Evolutionary conservation across 2,329 filamentous ascomycete species (phyloP).

Genomic region (Bipolaris zeicola): DNA sequence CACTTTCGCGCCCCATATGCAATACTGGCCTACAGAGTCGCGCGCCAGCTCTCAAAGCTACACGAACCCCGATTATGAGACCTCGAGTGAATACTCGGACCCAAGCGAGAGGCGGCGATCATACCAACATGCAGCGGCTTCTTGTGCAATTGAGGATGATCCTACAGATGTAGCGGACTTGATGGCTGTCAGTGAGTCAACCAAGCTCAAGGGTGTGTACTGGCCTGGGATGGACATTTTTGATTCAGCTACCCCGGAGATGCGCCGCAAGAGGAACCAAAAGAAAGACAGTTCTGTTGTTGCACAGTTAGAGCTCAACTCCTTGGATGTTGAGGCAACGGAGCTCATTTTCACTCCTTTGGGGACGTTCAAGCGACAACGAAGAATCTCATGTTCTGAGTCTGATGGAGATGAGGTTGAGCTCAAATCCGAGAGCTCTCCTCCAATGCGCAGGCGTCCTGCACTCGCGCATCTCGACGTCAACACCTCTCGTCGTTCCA

Average conservation of each 20-base stretch:
- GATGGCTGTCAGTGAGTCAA: constrained; percentile 46
- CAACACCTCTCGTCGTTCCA: constrained; percentile 41
- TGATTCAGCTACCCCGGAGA: constrained; percentile 75
- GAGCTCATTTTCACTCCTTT: constrained; percentile 66
- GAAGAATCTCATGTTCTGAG: constrained; percentile 53
- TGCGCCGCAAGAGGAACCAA: constrained; percentile 77
- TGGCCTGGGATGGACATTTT: constrained; percentile 84
- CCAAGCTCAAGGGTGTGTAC: constrained; percentile 71
- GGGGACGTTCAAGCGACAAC: constrained; percentile 50
- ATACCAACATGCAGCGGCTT: constrained; percentile 32
- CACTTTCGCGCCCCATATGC: constrained; percentile 43
- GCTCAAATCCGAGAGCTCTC: constrained; percentile 45
- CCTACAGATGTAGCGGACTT: constrained; percentile 29
- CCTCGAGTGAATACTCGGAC: constrained; percentile 46
- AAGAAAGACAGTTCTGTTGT: constrained; percentile 76
- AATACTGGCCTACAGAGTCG: constrained; percentile 46
- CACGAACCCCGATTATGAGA: constrained; percentile 46
- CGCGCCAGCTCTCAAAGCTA: constrained; percentile 46
- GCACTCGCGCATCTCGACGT: constrained; percentile 41
- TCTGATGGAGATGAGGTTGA: constrained; percentile 49
- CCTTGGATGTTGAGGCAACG: constrained; percentile 65
- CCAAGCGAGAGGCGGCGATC: constrained; percentile 32
- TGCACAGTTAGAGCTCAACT: constrained; percentile 67
- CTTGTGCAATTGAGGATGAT: constrained; percentile 43
- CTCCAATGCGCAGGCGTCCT: constrained; percentile 30